Evolutionary conservation across 2,329 filamentous ascomycete genomes (phyloP), one percentile per base, ranked within the genome.

Genomic region (Alternaria hordeiaustralica): DNA sequence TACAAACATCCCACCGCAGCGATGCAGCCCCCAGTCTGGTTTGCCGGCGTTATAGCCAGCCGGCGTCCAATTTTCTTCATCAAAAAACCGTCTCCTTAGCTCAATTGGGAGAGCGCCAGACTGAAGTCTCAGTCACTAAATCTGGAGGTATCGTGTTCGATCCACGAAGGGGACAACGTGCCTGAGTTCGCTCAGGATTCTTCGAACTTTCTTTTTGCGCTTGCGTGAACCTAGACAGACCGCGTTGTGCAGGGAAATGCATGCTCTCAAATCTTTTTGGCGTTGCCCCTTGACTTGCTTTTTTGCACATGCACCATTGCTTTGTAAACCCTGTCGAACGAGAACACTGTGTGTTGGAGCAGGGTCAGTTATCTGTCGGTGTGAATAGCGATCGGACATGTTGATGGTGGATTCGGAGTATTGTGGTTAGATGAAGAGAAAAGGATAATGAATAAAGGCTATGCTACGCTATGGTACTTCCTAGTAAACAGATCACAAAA

Each of bases 101-200:
- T 73, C 71, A 73, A 70, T 72, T 73, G 71, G 71, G 71, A 73
- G 71, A 73, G 71, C 71, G 71, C 71, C 71, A 73, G 71, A 73
- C 71, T 73, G 71, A 73, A 73, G 71, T 71, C 61, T 71, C 70
- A 65, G 71, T 73, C 71, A 71, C 57, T 70, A 71, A 70, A 73
- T 73, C 71, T 73, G 71, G 71, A 72, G 71, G 71, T 73, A 71
- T 71, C 69, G 71, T 69, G 71, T 73, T 73, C 71, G 71, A 73
- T 73, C 71, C 71, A 70, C 71, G 69, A 71, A 72, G 71, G 70
- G 70, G 71, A 72, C 71, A 73, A 58, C 66, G 58, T 67, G 65
- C 66, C 45, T 64, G 57, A 41, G 62, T 46, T 58, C 51, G 47
- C 62, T 51, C 50, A 47, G 60, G 67, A 56, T 54, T 25, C 44